Evolutionary conservation across 768 basidiomycete species (phyloP), one percentile per base, ranked within the genome.

Genomic region (Leccinum truebloodii): DNA sequence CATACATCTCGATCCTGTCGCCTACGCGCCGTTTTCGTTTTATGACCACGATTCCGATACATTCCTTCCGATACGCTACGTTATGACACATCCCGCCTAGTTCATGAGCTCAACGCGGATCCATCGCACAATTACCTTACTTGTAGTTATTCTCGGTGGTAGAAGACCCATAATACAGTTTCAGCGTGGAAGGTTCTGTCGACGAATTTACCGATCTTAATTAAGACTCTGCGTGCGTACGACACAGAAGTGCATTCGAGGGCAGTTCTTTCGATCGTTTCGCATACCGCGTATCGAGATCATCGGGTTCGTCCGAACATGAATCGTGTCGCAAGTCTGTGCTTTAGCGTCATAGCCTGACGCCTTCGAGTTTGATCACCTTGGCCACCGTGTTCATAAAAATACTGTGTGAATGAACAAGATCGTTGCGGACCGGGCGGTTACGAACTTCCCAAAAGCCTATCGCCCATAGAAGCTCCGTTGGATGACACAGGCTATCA

Each of bases 121-220:
- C 37, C 57, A 62, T 52, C 28, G 32, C 48, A 70, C 55, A 59
- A 63, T 60, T 59, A 65, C 59, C 59, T 30, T 69, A 69, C 63
- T 71, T 60, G 68, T 62, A 49, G 64, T 24, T 65, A 69, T 61
- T 65, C 55, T 63, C 51, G 44, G 61, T 48, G 57, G 59, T 50
- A 60, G 37, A 18, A 58, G 8, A 48, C 57, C 54, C 39, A 50
- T 67, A 71, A 72, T 70, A 54, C 50, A 30, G 66, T 55, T 54
- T 49, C 44, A 24, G 46, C 41, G 28, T 49, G 9, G 49, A 35
- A 57, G 28, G 37, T 51, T 64, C 16, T 55, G 37, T 44, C 24
- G n/a, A 51, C 50, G 4, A 26, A 9, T 22, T 26, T 55, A 20
- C 20, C 35, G 35, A 24, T 50, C 30, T 55, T 59, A 9, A 49